These are phyloP conservation scores for Casuarina cunninghamiana DNA, from an alignment of 306 rosid species.

Conservation along the genomic window DNA sequence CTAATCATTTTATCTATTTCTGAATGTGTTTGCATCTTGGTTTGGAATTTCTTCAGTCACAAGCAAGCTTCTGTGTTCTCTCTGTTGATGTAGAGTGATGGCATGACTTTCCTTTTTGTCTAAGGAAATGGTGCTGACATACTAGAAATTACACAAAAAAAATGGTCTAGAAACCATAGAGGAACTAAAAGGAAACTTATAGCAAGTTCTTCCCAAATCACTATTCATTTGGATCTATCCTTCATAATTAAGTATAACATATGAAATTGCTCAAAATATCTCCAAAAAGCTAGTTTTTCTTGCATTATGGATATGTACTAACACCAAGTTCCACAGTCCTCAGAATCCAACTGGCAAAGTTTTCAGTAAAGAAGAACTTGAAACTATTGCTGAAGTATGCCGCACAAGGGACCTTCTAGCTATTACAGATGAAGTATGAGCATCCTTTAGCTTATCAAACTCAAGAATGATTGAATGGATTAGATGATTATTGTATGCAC, in stretches of 20 bases:
- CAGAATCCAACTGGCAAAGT: constrained; percentile 97
- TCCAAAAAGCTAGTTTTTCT: constrained; percentile 22
- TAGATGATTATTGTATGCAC: constrained; percentile 16
- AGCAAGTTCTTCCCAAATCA: neutral
- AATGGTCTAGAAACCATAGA: neutral
- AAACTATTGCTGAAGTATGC: constrained; percentile 70
- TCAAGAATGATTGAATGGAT: constrained; percentile 17
- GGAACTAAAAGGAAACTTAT: neutral
- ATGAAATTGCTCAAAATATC: neutral
- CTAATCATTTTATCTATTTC: neutral
- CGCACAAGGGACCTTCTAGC: constrained; percentile 55
- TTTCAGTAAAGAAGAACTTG: constrained; percentile 77
- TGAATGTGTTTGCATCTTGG: neutral
- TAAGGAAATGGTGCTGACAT: neutral
- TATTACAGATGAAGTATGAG: constrained; percentile 87
- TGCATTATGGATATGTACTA: constrained; percentile 33
- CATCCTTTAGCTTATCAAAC: constrained; percentile 20
- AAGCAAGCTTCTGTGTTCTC: neutral
- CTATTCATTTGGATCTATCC: neutral
- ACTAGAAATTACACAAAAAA: neutral
- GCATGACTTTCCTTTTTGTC: neutral
- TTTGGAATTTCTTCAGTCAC: neutral
- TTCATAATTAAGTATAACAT: neutral
- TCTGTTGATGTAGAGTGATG: neutral
- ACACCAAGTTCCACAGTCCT: constrained; percentile 60